These are phyloP conservation scores for Plantago lanceolata DNA, from an alignment of 305 asterid genomes.

Conservation along the genomic window DNA sequence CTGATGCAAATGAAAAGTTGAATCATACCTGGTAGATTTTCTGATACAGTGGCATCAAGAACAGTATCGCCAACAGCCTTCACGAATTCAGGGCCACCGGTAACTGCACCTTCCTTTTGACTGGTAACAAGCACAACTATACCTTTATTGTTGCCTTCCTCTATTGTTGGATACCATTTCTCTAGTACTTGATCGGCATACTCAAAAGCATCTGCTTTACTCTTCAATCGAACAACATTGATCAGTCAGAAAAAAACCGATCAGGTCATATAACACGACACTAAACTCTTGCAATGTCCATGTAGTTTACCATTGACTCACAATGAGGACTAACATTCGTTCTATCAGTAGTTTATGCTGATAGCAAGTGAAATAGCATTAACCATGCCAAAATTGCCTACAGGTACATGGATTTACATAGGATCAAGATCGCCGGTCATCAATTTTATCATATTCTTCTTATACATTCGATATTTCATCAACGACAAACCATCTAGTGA, in stretches of 20 bases:
- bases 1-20: neutral
- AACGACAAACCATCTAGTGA: neutral
- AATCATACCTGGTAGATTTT: slow-evolving; percentile 74
- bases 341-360: neutral
- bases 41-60: slow-evolving; percentile 89
- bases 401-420: neutral
- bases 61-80: slow-evolving; percentile 83
- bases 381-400: neutral
- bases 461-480: too few species aligned
- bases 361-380: neutral
- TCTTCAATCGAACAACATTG: slow-evolving; percentile 34
- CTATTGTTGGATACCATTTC: slow-evolving; percentile 82
- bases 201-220: slow-evolving; percentile 98
- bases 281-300: slow-evolving; percentile 13
- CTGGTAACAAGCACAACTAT: slow-evolving; percentile 87
- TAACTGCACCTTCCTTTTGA: slow-evolving; percentile 96
- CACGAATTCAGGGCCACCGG: slow-evolving; percentile 89
- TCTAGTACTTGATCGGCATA: slow-evolving; percentile 91
- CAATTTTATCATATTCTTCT: too few species aligned
- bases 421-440: neutral
- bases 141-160: slow-evolving; percentile 81
- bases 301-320: neutral
- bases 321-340: neutral
- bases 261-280: neutral
- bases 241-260: slow-evolving; percentile 15